Base-by-base conservation (phyloP, 2,329 filamentous ascomycete genomes). In the Fusarium oligoseptatum region DNA sequence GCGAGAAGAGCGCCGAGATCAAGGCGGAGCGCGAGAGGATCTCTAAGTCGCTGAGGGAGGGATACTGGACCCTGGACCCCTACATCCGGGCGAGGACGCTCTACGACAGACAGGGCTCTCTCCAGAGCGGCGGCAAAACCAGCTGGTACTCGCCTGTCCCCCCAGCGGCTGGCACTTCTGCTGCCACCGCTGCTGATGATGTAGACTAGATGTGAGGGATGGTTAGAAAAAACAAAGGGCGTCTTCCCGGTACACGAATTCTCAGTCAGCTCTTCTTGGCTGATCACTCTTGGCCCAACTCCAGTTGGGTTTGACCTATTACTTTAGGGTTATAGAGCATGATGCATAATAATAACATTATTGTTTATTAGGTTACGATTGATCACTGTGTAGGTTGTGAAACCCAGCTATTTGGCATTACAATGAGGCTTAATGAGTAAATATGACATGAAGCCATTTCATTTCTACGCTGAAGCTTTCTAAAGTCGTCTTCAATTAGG, bases 61-160 rank as follows among this genome's bases (percentile, higher is more conserved):
- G 94, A 76, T 99, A 98, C 85, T 99, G 97, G 96, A 88, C 88
- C 43, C 83, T 98, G 62, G 97, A 99, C 84, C 95, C 95, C 0
- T 97, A 96, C 81, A 82, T 98, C 34, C 88, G 97, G 43, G 94
- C 95, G 14, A 89, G 92, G 78, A 93, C 92, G n/a, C 84, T 94
- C 70, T 98, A 98, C 78, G 97, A 99, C 82, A 90, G 97, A 70
- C 88, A 88, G 14, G 94, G 95, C 1, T 85, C 97, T 70, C 87
- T 98, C 55, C 85, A 89, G 69, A 84, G 87, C 1, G 91, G 87
- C 12, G 95, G 95, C 1, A 88, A 88, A 79, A 84, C 96, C 50
- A 85, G 94, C 39, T 95, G 94, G 82, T 97, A 97, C 79, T 82
- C 86, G 6, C 72, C 77, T 57, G 70, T 75, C 45, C 77, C 80